These are phyloP conservation scores for Ophiostoma montium DNA, from an alignment of 2,329 filamentous ascomycete genomes.

Conservation along the genomic window DNA sequence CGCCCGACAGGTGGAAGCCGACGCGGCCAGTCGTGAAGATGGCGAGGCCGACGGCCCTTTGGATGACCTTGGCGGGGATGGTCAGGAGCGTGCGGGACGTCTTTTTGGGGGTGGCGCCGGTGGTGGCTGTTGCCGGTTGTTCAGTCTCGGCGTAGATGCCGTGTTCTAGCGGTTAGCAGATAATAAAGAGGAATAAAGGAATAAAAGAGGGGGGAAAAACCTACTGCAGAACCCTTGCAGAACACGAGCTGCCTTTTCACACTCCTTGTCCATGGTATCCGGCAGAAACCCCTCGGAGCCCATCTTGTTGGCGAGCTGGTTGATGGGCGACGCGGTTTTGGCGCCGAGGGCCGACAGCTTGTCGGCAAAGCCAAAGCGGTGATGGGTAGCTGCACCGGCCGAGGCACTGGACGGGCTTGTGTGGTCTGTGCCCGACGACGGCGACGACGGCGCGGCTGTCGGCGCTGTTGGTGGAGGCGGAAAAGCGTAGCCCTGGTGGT, in stretches of 20 bases:
- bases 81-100: conserved; percentile 33
- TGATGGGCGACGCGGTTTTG: conserved; percentile 57
- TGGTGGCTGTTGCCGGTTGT: background rate
- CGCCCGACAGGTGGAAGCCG: conserved; percentile 40
- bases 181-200: too few species aligned
- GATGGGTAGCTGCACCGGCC: background rate
- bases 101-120: background rate
- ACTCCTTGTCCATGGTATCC: conserved; percentile 73
- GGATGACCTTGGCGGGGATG: conserved; percentile 45
- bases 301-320: conserved; percentile 66
- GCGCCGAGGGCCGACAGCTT: conserved; percentile 22
- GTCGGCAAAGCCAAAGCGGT: conserved; percentile 14
- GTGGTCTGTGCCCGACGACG: background rate
- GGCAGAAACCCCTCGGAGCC: conserved; percentile 80
- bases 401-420: background rate
- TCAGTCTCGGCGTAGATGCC: conserved; percentile 32
- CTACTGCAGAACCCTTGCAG: conserved; percentile 64
- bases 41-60: conserved; percentile 51
- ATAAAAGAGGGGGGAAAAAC: too few species aligned
- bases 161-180: conserved; percentile 18
- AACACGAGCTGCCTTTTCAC: conserved; percentile 79
- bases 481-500: conserved; percentile 5
- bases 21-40: conserved; percentile 55
- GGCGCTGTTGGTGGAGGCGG: conserved; percentile 1
- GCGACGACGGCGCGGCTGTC: background rate